Conservation (phyloP, 805 yeast species). For the Wickerhamomyces strasburgensis region DNA sequence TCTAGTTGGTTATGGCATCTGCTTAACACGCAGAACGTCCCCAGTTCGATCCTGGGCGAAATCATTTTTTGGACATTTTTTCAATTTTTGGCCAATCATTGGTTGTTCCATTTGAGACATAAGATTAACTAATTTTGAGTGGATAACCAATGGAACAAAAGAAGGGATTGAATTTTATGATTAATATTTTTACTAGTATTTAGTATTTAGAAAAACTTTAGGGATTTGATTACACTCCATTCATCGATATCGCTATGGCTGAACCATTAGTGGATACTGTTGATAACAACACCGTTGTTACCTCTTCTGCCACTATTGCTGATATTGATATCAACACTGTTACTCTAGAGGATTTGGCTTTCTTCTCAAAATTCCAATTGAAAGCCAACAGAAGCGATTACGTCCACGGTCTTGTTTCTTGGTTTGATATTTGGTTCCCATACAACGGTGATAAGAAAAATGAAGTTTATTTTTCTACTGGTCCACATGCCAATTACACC, state of each 20-base stretch:
- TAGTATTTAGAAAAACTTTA: conserved; percentile 97
- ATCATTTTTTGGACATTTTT: conserved; percentile 49
- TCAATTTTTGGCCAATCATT: no score
- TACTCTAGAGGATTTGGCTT: conserved; percentile 74
- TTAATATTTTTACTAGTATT: no score
- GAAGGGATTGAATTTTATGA: no score
- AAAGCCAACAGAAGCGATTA: conserved; percentile 73
- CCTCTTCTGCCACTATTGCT: conserved; percentile 66
- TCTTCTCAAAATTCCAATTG: conserved; percentile 62
- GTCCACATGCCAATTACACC: conserved; percentile 89
- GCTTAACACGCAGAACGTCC: conserved; percentile 99
- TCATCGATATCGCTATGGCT: conserved; percentile 75
- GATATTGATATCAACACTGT: conserved; percentile 91
- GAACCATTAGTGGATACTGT: conserved; percentile 98
- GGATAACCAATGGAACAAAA: no score
- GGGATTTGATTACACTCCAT: conserved; percentile 94
- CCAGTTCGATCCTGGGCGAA: conserved; percentile 99
- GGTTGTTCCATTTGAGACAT: no score
- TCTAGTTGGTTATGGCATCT: conserved; percentile 99
- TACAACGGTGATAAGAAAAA: conserved; percentile 42
- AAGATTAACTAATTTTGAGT: no score
- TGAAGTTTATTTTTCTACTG: conserved; percentile 79
- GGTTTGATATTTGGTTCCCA: conserved; percentile 95
- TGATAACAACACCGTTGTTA: conserved; percentile 66
- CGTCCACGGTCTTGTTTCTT: conserved; percentile 84